phyloP scores from a whole-genome alignment of 2,329 filamentous ascomycete species.

The Amphichorda felina region DNA sequence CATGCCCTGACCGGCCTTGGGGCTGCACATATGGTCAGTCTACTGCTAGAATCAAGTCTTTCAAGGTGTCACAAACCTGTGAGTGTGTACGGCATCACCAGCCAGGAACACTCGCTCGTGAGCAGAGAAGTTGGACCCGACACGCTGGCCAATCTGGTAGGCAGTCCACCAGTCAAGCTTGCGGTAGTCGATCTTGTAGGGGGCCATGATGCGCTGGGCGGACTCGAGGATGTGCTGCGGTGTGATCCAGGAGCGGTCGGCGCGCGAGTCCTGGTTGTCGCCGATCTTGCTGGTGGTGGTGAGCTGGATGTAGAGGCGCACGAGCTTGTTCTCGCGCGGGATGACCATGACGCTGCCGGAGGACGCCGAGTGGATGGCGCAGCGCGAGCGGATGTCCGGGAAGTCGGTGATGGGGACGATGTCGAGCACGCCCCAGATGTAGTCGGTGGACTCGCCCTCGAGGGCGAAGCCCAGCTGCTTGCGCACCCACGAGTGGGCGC shows the following conservation, averaged over 20 bases:
- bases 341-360: slow-evolving; percentile 53
- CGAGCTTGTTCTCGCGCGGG: slow-evolving; percentile 49
- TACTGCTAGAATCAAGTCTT: too few relatives aligned
- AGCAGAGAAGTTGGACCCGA: slow-evolving; percentile 43
- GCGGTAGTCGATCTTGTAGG: slow-evolving; percentile 53
- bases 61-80: too few relatives aligned
- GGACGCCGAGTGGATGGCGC: slow-evolving; percentile 42
- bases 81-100: slow-evolving; percentile 51
- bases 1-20: too few relatives aligned
- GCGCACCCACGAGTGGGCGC: slow-evolving; percentile 55
- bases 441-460: slow-evolving; percentile 41
- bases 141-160: slow-evolving; percentile 56
- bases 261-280: slow-evolving; percentile 30
- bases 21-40: too few relatives aligned
- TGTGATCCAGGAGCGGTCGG: slow-evolving; percentile 50
- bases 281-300: slow-evolving; percentile 26
- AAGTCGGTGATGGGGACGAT: slow-evolving; percentile 36
- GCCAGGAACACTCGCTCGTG: slow-evolving; percentile 54
- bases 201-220: slow-evolving; percentile 52
- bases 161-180: slow-evolving; percentile 58
- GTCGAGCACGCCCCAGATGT: slow-evolving; percentile 38
- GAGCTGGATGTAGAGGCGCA: slow-evolving; percentile 55
- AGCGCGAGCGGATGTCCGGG: slow-evolving; percentile 45
- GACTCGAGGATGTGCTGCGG: slow-evolving; percentile 49
- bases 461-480: slow-evolving; percentile 43